Evolutionary conservation across 1,284 basidiomycete species (phyloP).

Genomic region (Leccinum fallax): DNA sequence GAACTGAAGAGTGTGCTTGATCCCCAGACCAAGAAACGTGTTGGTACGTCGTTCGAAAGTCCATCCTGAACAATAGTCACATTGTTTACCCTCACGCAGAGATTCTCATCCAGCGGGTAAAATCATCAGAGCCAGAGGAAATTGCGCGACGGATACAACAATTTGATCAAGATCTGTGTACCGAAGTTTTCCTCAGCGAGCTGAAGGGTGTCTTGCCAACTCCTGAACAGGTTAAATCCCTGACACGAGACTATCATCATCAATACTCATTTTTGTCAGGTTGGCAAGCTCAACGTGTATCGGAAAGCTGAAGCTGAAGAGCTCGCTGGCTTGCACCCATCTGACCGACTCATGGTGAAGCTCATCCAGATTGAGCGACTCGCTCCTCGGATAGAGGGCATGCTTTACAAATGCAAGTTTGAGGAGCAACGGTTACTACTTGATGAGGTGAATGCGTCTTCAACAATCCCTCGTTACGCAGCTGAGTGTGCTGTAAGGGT

Average conservation of each 20-base stretch:
- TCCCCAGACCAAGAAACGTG: constrained; percentile 86
- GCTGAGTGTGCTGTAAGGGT: constrained; percentile 49
- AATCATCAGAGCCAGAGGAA: constrained; percentile 81
- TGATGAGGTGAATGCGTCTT: constrained; percentile 55
- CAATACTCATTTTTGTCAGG: constrained; percentile 44
- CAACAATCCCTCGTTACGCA: constrained; percentile 10
- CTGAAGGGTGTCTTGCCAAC: constrained; percentile 85
- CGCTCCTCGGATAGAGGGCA: constrained; percentile 87
- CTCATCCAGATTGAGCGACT: constrained; percentile 95
- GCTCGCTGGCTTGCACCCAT: constrained; percentile 85
- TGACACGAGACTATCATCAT: constrained; percentile 10
- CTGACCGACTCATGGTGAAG: constrained; percentile 96
- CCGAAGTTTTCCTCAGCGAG: constrained; percentile 85
- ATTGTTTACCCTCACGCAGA: constrained; percentile 47
- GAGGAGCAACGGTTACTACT: constrained; percentile 79
- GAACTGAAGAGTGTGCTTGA: constrained; percentile 92
- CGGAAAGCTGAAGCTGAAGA: constrained; percentile 85
- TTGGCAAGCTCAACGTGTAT: constrained; percentile 92
- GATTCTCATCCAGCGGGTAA: constrained; percentile 87
- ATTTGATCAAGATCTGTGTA: constrained; percentile 85
- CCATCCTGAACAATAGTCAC: not conserved
- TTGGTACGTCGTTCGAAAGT: constrained; percentile 58
- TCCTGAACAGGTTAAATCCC: constrained; percentile 73
- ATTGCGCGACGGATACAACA: constrained; percentile 81
- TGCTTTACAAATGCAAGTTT: constrained; percentile 89